Percentiles rank a stretch among this genome's conserved stretches.
These are phyloP conservation scores for Chlamydomonas reinhardtii DNA, from an alignment of 163 green algal genomes.

Conservation along the genomic window DNA sequence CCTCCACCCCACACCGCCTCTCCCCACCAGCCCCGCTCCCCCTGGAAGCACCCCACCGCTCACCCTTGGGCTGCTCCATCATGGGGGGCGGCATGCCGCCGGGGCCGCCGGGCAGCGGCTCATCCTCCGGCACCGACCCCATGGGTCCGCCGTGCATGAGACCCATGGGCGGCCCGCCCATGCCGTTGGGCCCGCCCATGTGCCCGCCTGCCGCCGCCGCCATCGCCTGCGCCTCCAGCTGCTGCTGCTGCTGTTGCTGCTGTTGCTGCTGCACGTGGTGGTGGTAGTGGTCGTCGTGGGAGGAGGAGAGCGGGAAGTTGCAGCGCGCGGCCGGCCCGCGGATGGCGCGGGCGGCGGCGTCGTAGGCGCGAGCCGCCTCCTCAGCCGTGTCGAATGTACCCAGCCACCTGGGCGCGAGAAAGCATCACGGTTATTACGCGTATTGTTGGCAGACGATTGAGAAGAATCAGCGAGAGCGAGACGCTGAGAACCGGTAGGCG, in stretches of 20 bases:
- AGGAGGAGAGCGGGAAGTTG: constrained; percentile 91
- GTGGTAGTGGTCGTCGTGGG: constrained; percentile 49
- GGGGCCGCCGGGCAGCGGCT: neutral
- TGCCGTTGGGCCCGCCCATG: constrained; percentile 10
- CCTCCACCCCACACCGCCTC: neutral
- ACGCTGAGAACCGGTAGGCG: too few relatives aligned
- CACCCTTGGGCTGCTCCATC: constrained; percentile 26
- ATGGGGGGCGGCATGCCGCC: too few relatives aligned
- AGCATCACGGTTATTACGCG: too few relatives aligned
- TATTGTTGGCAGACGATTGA: too few relatives aligned
- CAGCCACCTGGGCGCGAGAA: constrained; percentile 81
- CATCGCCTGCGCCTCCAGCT: neutral
- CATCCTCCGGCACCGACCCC: too few relatives aligned
- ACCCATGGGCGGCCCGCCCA: constrained; percentile 19
- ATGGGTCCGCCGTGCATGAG: neutral
- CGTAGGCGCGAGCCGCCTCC: constrained; percentile 93
- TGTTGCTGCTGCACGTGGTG: constrained; percentile 22
- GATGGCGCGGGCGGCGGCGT: constrained; percentile 89
- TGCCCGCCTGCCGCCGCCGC: neutral
- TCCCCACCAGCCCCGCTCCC: neutral
- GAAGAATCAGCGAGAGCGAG: too few relatives aligned
- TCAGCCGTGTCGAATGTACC: constrained; percentile 97
- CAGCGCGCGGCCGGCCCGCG: constrained; percentile 85
- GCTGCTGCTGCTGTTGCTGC: constrained; percentile 3
- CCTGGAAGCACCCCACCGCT: neutral